Percentiles rank a stretch among this genome's conserved stretches.
Conservation (phyloP, 164 flowering plant genomes). For the Magnolia changhungtana region DNA sequence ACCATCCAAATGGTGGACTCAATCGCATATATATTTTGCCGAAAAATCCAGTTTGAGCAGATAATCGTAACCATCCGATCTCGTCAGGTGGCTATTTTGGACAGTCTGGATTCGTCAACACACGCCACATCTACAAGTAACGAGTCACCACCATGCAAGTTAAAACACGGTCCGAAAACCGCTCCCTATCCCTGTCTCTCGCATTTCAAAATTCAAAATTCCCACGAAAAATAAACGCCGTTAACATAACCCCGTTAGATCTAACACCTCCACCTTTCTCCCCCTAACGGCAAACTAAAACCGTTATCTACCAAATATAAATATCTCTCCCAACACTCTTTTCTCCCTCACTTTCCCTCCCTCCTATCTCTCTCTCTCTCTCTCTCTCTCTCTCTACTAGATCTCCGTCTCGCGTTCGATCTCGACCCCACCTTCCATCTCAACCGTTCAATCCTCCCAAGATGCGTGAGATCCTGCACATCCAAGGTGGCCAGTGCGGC, state of each 20-base stretch:
- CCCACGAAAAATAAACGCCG: constrained; percentile 16
- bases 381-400: neutral
- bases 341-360: neutral
- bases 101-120: no score
- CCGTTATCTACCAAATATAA: neutral
- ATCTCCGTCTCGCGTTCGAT: neutral
- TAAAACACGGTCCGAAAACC: no score
- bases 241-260: neutral
- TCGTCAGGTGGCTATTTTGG: no score
- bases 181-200: no score
- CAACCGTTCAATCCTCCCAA: neutral
- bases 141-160: no score
- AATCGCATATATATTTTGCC: no score
- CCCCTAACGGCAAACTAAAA: neutral
- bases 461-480: constrained; percentile 50
- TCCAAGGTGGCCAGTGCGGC: constrained; percentile 54
- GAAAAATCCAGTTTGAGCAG: no score
- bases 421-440: neutral
- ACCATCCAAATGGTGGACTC: no score
- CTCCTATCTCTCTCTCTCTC: no score
- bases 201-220: constrained; percentile 13
- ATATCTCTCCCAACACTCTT: neutral
- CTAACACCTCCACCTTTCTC: neutral
- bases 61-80: no score
- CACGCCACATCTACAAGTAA: no score